These are phyloP conservation scores for Giardia muris DNA, from an alignment of 208 protist species.

Conservation along the genomic window DNA sequence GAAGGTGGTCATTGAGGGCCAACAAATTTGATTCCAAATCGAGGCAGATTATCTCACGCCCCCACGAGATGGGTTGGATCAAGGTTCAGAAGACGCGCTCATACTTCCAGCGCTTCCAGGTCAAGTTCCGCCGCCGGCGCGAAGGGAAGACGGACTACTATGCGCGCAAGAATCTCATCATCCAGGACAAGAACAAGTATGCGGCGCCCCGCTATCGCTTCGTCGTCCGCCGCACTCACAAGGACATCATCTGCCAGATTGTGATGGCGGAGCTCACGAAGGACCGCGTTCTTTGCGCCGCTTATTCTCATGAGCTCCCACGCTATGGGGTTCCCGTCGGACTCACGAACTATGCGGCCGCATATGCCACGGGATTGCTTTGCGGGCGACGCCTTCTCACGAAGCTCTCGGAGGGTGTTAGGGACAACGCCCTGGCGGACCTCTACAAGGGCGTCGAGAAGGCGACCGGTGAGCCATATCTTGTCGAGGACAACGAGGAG, in stretches of 20 bases:
- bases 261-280: slow-evolving; percentile 75
- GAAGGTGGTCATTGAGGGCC: too few relatives aligned
- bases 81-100: slow-evolving; percentile 45
- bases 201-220: slow-evolving; percentile 84
- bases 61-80: slow-evolving; percentile 27
- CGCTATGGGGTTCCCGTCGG: slow-evolving; percentile 77
- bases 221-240: slow-evolving; percentile 65
- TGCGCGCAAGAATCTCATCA: slow-evolving; percentile 71
- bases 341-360: slow-evolving; percentile 89
- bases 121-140: slow-evolving; percentile 80
- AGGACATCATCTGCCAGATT: slow-evolving; percentile 84
- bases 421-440: slow-evolving; percentile 55
- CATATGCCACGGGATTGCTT: slow-evolving; percentile 84
- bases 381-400: slow-evolving; percentile 76
- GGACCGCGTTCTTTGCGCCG: slow-evolving; percentile 71
- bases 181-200: slow-evolving; percentile 96
- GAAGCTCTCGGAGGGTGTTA: slow-evolving; percentile 56
- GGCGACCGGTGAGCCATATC: slow-evolving; percentile 58
- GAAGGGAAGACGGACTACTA: slow-evolving; percentile 96
- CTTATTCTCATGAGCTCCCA: slow-evolving; percentile 87
- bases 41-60: too few relatives aligned
- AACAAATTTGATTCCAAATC: too few relatives aligned
- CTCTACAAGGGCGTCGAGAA: slow-evolving; percentile 73
- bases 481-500: slow-evolving; percentile 53
- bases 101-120: slow-evolving; percentile 95